Percentiles rank a stretch among this genome's conserved stretches.
These are phyloP conservation scores for Vitis labrusca DNA, from an alignment of 164 flowering plant species.

Conservation along the genomic window DNA sequence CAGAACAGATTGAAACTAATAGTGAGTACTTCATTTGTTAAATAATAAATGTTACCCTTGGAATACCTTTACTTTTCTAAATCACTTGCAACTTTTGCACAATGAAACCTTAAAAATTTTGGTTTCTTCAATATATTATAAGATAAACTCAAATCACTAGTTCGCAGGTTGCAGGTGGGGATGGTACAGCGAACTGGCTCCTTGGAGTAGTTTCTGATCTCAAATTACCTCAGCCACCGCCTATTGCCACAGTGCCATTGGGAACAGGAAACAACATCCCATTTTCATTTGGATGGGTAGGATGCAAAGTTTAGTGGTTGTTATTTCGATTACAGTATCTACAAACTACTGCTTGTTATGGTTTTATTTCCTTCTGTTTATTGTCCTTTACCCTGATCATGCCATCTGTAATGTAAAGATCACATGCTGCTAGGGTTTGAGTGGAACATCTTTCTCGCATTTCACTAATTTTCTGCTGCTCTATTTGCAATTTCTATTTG, in stretches of 20 bases:
- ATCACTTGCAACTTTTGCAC: background rate
- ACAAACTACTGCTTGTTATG: background rate
- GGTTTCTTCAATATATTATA: background rate
- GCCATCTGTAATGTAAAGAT: background rate
- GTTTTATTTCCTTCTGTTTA: background rate
- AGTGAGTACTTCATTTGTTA: conserved; percentile 44
- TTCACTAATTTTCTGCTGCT: background rate
- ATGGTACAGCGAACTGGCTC: conserved; percentile 95
- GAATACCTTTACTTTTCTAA: background rate
- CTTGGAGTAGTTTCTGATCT: conserved; percentile 92
- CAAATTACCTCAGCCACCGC: conserved; percentile 74
- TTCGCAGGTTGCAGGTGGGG: conserved; percentile 99
- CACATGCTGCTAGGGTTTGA: background rate
- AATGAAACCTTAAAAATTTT: background rate
- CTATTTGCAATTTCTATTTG: background rate
- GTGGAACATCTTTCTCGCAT: background rate
- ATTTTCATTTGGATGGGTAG: conserved; percentile 93
- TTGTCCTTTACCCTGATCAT: background rate
- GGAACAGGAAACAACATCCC: conserved; percentile 96
- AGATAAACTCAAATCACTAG: conserved; percentile 28
- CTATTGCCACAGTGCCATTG: conserved; percentile 88
- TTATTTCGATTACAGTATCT: background rate
- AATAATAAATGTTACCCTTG: background rate
- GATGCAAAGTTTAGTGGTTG: conserved; percentile 8
- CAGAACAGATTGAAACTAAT: conserved; percentile 59